These are phyloP conservation scores for Grosmannia huntii DNA, from an alignment of 2,329 filamentous ascomycete species.

Conservation along the genomic window DNA sequence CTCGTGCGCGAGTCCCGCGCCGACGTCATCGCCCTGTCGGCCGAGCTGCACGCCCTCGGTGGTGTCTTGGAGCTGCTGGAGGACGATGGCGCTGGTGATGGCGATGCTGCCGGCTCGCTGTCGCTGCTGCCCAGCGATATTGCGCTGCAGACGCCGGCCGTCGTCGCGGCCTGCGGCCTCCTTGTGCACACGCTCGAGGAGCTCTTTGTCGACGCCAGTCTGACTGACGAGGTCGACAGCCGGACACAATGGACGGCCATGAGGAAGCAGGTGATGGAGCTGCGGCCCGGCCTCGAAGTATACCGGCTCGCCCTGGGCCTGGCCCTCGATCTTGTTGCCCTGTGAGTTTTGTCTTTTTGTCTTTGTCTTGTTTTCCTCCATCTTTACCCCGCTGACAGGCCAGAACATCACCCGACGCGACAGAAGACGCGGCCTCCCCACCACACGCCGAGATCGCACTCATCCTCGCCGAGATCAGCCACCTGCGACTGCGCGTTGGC, in stretches of 20 bases:
- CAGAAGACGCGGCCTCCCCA: too few relatives aligned
- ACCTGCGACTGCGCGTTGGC: slow-evolving; percentile 19
- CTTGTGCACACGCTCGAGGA: slow-evolving; percentile 24
- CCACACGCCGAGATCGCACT: slow-evolving; percentile 17
- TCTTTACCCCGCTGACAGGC: not conserved
- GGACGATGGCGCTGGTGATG: slow-evolving; percentile 20
- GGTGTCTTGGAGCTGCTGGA: slow-evolving; percentile 24
- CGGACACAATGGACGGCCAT: slow-evolving; percentile 20
- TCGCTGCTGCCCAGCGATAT: slow-evolving; percentile 20
- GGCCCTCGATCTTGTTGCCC: slow-evolving; percentile 26
- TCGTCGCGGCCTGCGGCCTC: slow-evolving; percentile 22
- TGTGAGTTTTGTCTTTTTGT: slow-evolving; percentile 18
- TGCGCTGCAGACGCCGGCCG: slow-evolving; percentile 21
- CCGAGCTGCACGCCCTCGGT: slow-evolving; percentile 28
- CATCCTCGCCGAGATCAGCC: slow-evolving; percentile 22
- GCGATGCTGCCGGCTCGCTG: not conserved
- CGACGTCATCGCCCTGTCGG: slow-evolving; percentile 25
- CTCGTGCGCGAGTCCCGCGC: slow-evolving; percentile 27
- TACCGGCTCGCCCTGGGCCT: slow-evolving; percentile 26
- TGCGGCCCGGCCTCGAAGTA: slow-evolving; percentile 23
- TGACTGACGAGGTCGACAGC: too few relatives aligned
- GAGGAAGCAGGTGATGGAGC: slow-evolving; percentile 19
- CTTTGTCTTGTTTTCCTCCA: not conserved
- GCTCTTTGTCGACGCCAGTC: slow-evolving; percentile 15
- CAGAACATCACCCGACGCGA: not conserved